Conservation (phyloP, 176 grass and related monocot species). For the Triticum dicoccoides region DNA sequence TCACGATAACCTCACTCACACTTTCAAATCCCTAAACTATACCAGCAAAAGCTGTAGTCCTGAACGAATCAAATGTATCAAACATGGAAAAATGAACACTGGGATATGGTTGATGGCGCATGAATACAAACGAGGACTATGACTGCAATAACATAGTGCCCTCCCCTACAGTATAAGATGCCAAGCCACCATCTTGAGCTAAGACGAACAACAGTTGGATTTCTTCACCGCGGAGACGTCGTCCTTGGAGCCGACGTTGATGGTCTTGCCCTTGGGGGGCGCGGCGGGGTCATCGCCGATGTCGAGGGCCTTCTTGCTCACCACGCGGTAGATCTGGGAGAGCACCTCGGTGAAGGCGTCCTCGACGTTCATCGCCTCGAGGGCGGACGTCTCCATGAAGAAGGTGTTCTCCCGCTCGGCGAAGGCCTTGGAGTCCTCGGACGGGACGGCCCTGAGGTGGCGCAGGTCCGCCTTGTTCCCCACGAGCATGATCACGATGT, state of each 20-base stretch:
- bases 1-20: background rate
- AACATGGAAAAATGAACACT: constrained; percentile 19
- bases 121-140: constrained; percentile 21
- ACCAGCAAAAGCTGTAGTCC: background rate
- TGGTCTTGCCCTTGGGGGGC: constrained; percentile 47
- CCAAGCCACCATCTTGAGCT: constrained; percentile 10
- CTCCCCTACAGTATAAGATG: constrained; percentile 18
- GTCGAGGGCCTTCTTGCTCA: constrained; percentile 65
- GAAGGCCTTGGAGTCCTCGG: constrained; percentile 48
- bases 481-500: constrained; percentile 72
- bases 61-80: constrained; percentile 46
- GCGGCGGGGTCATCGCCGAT: constrained; percentile 40
- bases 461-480: constrained; percentile 67
- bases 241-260: constrained; percentile 45
- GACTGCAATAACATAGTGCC: constrained; percentile 17
- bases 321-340: constrained; percentile 54
- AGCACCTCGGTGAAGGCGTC: constrained; percentile 61
- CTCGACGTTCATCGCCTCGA: constrained; percentile 59
- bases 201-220: constrained; percentile 45
- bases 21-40: constrained; percentile 30
- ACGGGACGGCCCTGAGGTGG: constrained; percentile 46
- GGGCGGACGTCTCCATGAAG: constrained; percentile 71
- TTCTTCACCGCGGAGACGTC: constrained; percentile 66
- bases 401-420: constrained; percentile 51
- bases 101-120: background rate